Conservation (phyloP, 2,329 filamentous ascomycete species). For the Lizonia empirigonia region DNA sequence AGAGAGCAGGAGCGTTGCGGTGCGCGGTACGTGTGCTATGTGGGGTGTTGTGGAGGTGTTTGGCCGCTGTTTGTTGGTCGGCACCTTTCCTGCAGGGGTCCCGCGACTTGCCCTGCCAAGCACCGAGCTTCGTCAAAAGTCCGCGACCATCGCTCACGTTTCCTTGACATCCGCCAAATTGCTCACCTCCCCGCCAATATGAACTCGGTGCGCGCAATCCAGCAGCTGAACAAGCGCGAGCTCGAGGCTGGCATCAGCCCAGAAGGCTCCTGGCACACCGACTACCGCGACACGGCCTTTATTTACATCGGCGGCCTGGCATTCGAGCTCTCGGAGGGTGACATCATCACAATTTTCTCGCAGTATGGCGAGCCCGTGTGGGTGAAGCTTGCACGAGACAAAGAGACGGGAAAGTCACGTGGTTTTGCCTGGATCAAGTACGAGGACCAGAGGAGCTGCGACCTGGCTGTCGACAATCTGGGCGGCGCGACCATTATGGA, state of each 20-base stretch:
- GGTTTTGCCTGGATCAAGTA: slow-evolving; percentile 98
- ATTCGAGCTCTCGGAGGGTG: slow-evolving; percentile 91
- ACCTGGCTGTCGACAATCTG: slow-evolving; percentile 94
- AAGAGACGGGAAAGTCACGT: slow-evolving; percentile 92
- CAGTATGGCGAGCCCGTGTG: slow-evolving; percentile 96
- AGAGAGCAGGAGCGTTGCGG: slow-evolving; percentile 18
- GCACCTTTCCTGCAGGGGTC: slow-evolving; percentile 42
- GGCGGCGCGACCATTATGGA: slow-evolving; percentile 84
- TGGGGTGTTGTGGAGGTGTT: slow-evolving; percentile 28
- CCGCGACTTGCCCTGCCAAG: slow-evolving; percentile 33
- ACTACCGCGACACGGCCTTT: slow-evolving; percentile 97
- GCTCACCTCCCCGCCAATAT: slow-evolving; percentile 58
- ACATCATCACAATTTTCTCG: slow-evolving; percentile 94
- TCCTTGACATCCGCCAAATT: background rate
- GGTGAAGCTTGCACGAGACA: slow-evolving; percentile 89
- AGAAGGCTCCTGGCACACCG: slow-evolving; percentile 92
- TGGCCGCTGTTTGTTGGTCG: slow-evolving; percentile 21
- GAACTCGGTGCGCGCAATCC: slow-evolving; percentile 93
- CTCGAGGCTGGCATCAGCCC: slow-evolving; percentile 86
- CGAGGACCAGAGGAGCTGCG: slow-evolving; percentile 94
- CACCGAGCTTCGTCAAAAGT: slow-evolving; percentile 34
- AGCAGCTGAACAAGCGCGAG: slow-evolving; percentile 91
- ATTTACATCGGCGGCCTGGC: slow-evolving; percentile 94
- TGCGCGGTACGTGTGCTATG: slow-evolving; percentile 16
- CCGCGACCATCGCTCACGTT: background rate